Evolutionary conservation across 768 basidiomycete genomes (phyloP), one percentile per base, ranked within the genome.

Genomic region (Kwoniella botswanensis): DNA sequence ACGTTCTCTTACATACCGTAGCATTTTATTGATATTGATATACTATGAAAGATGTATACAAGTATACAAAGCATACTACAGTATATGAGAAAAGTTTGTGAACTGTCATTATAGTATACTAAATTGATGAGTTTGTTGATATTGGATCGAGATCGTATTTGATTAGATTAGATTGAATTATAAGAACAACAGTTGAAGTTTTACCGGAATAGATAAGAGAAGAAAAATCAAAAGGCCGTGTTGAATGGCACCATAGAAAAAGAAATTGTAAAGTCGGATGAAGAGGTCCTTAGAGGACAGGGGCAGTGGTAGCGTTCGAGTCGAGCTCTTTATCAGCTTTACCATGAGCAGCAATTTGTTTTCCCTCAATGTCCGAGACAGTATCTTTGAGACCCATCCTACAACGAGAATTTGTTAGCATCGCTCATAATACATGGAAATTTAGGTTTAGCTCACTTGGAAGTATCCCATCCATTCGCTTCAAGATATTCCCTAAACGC

Each of bases 1-100:
- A 98, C 83, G 90, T 88, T 82, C 85, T 98, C 24, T 86, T 98
- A 52, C 96, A 98, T 80, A 91, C 92, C 6, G 92, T 98, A 46
- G 92, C 90, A 43, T 98, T 91, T 84, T 98, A 95, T 84, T 99
- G 75, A 70, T 50, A 17, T 50, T 26, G 3, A 26, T 26, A 4
- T 35, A 50, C 62, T 46, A 21, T 42, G 57, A 60, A 18, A 60
- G 35, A 41, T 64, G 26, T 22, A 52, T 63, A 63, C 42, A 44
- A 63, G 46, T 46, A 46, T 13, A 46, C 44, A 46, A 46, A 12
- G 6, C 46, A 35, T 35, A 35, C 35, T 35, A 35, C 35, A 35
- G 35, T 35, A 35, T 35, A 7, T 35, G 35, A 4, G 35, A 35
- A 35, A 35, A 35, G 35, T 35, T 35, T 35, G 35, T 35, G 35